phyloP scores from a whole-genome alignment of 306 rosid species.

The Sicyos baderoa region DNA sequence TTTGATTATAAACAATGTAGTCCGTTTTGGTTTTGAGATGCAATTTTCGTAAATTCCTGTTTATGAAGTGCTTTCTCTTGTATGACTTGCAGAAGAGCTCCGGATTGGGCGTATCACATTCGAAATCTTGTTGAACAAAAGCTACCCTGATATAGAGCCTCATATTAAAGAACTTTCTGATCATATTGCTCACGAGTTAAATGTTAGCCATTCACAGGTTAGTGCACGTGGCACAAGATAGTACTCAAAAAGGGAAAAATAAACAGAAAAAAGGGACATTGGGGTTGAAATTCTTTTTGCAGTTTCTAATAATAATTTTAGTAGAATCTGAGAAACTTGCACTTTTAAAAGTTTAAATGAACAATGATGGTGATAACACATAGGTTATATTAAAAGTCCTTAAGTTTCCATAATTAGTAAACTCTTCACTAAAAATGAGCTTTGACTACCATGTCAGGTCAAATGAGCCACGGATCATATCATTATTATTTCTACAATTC shows the following conservation, averaged over 20 bases:
- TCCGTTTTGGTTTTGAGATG: neutral
- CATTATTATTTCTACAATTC: neutral
- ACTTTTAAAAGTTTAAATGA: neutral
- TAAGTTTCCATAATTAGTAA: neutral
- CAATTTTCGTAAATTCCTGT: neutral
- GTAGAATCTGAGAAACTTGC: neutral
- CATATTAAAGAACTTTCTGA: slow-evolving; percentile 45
- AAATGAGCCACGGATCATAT: neutral
- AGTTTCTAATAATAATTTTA: neutral
- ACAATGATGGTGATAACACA: slow-evolving; percentile 7
- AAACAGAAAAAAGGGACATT: neutral
- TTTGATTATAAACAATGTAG: neutral
- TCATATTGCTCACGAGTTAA: slow-evolving; percentile 62
- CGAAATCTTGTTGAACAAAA: slow-evolving; percentile 52
- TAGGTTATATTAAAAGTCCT: neutral
- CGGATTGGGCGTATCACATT: slow-evolving; percentile 58
- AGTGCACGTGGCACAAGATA: slow-evolving; percentile 23
- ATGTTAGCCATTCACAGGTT: slow-evolving; percentile 72
- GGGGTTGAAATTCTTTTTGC: neutral
- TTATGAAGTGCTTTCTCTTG: slow-evolving; percentile 4
- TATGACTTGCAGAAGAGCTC: slow-evolving; percentile 42
- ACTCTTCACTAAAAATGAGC: no score
- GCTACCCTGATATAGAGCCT: slow-evolving; percentile 62
- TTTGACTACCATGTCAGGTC: neutral
- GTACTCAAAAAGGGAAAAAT: neutral